phyloP scores from a whole-genome alignment of 306 rosid species.

The Gleditsia sinensis region DNA sequence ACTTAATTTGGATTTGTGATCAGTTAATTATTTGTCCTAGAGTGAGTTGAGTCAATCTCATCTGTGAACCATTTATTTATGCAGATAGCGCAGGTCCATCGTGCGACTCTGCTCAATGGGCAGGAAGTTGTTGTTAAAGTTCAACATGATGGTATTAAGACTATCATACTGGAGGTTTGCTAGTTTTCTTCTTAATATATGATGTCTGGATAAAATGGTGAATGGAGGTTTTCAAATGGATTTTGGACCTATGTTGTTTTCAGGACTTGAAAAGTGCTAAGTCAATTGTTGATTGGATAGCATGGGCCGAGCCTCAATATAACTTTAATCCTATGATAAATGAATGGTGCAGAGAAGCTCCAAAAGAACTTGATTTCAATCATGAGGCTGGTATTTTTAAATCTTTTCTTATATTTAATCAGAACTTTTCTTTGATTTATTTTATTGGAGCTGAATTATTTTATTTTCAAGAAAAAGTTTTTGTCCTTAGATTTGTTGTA shows the following conservation, averaged over 20 bases:
- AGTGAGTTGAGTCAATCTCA: slow-evolving; percentile 28
- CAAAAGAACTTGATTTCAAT: slow-evolving; percentile 94
- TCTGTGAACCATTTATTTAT: slow-evolving; percentile 33
- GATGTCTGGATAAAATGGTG: slow-evolving; percentile 37
- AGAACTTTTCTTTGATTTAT: no score
- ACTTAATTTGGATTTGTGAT: slow-evolving; percentile 22
- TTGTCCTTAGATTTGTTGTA: not conserved
- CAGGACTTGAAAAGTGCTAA: slow-evolving; percentile 98
- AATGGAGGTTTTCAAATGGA: slow-evolving; percentile 29
- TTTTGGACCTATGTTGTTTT: slow-evolving; percentile 35
- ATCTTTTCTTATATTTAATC: slow-evolving; percentile 23
- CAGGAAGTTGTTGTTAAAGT: slow-evolving; percentile 94
- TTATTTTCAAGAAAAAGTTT: slow-evolving; percentile 12
- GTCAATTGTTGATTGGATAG: slow-evolving; percentile 94
- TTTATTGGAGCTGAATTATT: slow-evolving; percentile 26
- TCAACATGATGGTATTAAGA: slow-evolving; percentile 87
- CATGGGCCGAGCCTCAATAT: slow-evolving; percentile 97
- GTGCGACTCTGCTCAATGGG: slow-evolving; percentile 89
- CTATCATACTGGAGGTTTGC: slow-evolving; percentile 83
- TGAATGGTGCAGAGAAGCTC: slow-evolving; percentile 99
- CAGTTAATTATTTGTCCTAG: slow-evolving; percentile 17
- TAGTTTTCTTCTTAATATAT: slow-evolving; percentile 27
- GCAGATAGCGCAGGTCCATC: slow-evolving; percentile 99
- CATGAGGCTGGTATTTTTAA: slow-evolving; percentile 79
- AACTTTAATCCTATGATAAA: slow-evolving; percentile 95